A percentile compares a stretch with the other conserved stretches of the same genome.
phyloP scores from a whole-genome alignment of 371 early-diverging fungal species.

The Dinochytrium kinnereticum region DNA sequence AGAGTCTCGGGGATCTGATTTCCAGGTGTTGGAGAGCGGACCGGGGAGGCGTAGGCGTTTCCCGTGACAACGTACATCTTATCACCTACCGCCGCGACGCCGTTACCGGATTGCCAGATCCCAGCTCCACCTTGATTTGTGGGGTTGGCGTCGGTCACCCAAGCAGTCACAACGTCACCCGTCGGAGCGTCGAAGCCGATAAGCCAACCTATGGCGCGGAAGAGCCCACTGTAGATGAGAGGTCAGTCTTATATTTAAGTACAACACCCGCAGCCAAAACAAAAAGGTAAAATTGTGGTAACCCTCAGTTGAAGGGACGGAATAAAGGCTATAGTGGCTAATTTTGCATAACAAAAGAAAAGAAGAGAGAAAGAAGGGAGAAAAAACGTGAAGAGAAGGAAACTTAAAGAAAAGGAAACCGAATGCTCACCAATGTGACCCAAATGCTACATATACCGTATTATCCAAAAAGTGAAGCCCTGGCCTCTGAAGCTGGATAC shows the following conservation, averaged over 20 bases:
- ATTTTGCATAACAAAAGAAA: not conserved
- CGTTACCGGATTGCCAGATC: constrained; percentile 17
- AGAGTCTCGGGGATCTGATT: not conserved
- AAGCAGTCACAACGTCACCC: constrained; percentile 10
- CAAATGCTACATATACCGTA: constrained; percentile 17
- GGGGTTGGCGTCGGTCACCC: not conserved
- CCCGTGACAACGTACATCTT: not conserved
- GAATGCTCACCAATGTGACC: constrained; percentile 15
- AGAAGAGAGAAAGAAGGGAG: not conserved
- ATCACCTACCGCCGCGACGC: not conserved
- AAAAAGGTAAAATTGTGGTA: no score
- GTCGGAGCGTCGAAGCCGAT: constrained; percentile 9
- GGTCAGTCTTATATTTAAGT: constrained; percentile 11
- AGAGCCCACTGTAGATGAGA: constrained; percentile 10
- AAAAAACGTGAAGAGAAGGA: not conserved
- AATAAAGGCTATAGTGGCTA: no score
- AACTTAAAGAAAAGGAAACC: no score
- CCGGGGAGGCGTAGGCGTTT: not conserved
- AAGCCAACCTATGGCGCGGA: constrained; percentile 27
- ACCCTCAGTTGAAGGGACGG: no score
- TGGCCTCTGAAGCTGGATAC: constrained; percentile 16
- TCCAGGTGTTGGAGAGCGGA: not conserved
- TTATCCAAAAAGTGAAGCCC: constrained; percentile 3
- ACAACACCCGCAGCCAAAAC: no score
- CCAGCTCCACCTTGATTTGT: constrained; percentile 11